phyloP scores from a whole-genome alignment of 2,329 filamentous ascomycete genomes.

The Bipolaris gigantea region DNA sequence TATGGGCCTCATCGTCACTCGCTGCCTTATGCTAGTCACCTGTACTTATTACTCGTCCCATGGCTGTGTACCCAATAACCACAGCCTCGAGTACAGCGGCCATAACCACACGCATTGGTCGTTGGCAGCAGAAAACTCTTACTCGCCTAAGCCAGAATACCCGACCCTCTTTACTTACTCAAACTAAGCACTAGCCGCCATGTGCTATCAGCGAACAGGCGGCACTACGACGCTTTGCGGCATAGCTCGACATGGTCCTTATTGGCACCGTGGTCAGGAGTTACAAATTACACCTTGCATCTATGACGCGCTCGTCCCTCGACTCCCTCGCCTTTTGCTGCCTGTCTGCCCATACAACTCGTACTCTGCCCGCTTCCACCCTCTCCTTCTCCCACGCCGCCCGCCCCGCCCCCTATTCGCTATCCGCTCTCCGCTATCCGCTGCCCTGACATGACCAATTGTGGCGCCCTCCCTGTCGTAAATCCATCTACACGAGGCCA shows the following conservation, averaged over 20 bases:
- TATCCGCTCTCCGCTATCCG: no score
- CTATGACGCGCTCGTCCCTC: slow-evolving; percentile 26
- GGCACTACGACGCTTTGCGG: slow-evolving; percentile 17
- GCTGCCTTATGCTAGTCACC: slow-evolving; percentile 28
- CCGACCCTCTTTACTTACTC: slow-evolving; percentile 15
- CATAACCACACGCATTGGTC: slow-evolving; percentile 17
- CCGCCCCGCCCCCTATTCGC: neutral
- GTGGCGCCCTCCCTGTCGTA: neutral
- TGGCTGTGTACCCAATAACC: no score
- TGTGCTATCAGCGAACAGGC: slow-evolving; percentile 20
- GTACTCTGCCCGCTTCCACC: neutral
- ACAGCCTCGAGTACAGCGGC: slow-evolving; percentile 1
- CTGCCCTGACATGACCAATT: neutral
- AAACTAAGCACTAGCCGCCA: slow-evolving; percentile 19
- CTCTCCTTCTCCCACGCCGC: neutral
- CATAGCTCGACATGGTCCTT: slow-evolving; percentile 6
- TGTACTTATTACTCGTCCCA: neutral
- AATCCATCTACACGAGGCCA: neutral
- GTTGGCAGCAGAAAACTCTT: slow-evolving; percentile 19
- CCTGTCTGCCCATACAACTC: slow-evolving; percentile 1
- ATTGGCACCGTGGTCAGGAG: slow-evolving; percentile 8
- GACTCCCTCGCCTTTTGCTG: neutral
- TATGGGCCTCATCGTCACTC: slow-evolving; percentile 19
- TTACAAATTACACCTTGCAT: slow-evolving; percentile 18
- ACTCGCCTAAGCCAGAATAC: slow-evolving; percentile 27